These are phyloP conservation scores for Penicillium sp. DNA, from an alignment of 2,329 filamentous ascomycete genomes.

Conservation along the genomic window DNA sequence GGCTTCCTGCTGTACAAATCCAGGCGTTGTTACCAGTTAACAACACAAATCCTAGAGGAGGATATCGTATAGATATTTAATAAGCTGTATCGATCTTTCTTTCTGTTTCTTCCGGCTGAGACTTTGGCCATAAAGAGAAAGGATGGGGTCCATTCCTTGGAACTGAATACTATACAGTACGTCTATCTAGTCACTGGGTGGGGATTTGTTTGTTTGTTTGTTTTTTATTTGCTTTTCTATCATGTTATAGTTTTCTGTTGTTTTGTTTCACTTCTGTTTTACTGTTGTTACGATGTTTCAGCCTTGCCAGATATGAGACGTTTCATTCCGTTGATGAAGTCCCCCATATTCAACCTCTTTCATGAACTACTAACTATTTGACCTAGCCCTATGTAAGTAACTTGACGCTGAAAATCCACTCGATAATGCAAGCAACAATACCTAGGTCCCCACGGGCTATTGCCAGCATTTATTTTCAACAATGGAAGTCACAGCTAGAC, in stretches of 20 bases:
- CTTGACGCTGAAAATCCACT: not conserved
- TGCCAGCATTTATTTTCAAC: no score
- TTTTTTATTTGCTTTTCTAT: not conserved
- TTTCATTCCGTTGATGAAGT: not conserved
- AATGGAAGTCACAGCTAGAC: no score
- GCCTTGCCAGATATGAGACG: not conserved
- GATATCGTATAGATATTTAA: not conserved
- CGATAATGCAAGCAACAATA: no score
- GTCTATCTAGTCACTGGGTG: not conserved
- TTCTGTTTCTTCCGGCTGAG: not conserved
- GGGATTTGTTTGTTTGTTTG: not conserved
- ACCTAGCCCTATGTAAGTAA: not conserved
- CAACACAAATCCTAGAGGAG: not conserved
- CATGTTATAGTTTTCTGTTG: not conserved
- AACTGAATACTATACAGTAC: not conserved
- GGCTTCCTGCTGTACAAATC: not conserved
- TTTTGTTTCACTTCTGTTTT: not conserved
- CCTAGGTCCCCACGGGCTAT: no score
- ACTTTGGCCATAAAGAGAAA: not conserved
- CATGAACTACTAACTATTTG: not conserved
- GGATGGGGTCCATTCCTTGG: not conserved
- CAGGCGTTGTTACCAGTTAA: not conserved
- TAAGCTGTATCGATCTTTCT: not conserved
- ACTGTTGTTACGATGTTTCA: not conserved
- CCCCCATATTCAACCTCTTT: not conserved